phyloP scores from a whole-genome alignment of 441 rosid genomes.

The Biscutella laevigata region DNA sequence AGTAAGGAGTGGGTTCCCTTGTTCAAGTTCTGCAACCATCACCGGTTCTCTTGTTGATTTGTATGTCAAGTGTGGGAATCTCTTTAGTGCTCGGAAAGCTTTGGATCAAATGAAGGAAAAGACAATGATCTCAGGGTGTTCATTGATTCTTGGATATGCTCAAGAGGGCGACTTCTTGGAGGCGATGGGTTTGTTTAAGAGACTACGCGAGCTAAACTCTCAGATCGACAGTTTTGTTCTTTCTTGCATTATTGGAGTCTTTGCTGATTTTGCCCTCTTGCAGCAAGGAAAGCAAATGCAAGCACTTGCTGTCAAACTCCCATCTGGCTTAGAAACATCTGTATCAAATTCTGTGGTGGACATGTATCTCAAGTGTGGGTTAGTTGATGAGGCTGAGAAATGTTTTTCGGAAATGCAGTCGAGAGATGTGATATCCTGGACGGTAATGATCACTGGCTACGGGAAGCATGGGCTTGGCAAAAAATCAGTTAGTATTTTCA shows the following conservation, averaged over 20 bases:
- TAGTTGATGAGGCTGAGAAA: conserved; percentile 55
- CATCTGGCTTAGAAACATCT: conserved; percentile 52
- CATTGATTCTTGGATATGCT: conserved; percentile 72
- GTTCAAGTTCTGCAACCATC: conserved; percentile 31
- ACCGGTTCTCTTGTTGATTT: conserved; percentile 67
- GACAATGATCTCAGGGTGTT: conserved; percentile 65
- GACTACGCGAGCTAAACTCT: conserved; percentile 33
- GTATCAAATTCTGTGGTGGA: conserved; percentile 46
- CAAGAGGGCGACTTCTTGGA: conserved; percentile 56
- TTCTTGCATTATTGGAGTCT: conserved; percentile 63
- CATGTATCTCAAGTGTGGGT: conserved; percentile 85
- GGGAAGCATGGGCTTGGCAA: conserved; percentile 81
- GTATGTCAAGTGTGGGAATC: conserved; percentile 59
- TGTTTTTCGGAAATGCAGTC: conserved; percentile 45
- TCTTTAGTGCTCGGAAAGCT: conserved; percentile 46
- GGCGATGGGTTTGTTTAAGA: conserved; percentile 61
- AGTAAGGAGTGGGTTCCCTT: conserved; percentile 47
- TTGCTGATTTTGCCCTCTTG: conserved; percentile 75
- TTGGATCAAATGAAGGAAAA: conserved; percentile 50
- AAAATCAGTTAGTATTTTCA: conserved; percentile 43
- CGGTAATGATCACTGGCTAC: conserved; percentile 75
- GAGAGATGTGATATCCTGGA: conserved; percentile 77
- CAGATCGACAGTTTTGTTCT: conserved; percentile 52
- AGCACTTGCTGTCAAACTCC: conserved; percentile 50
- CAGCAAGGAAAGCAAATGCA: conserved; percentile 86